These are phyloP conservation scores for Euclidium syriacum DNA, from an alignment of 345 rosid genomes.

Conservation along the genomic window DNA sequence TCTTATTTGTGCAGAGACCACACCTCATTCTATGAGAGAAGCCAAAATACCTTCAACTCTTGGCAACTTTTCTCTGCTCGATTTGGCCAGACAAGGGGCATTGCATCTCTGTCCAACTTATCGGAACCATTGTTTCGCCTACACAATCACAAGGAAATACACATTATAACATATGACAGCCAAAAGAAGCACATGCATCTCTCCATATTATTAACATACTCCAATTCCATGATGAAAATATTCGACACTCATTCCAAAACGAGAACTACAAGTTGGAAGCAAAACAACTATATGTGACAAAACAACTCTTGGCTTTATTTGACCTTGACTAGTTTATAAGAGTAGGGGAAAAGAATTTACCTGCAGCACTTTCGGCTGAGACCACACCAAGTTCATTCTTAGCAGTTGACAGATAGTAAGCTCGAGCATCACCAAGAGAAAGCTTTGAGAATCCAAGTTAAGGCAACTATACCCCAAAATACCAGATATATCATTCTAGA, in stretches of 20 bases:
- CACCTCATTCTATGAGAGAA: not conserved
- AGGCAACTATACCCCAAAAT: not conserved
- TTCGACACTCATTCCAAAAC: not conserved
- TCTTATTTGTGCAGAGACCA: slow-evolving; percentile 11
- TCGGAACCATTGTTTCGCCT: slow-evolving; percentile 88
- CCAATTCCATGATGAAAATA: not conserved
- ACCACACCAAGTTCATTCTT: slow-evolving; percentile 88
- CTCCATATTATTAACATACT: not conserved
- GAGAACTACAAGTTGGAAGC: not conserved
- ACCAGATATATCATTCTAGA: not conserved
- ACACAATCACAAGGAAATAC: slow-evolving; percentile 1
- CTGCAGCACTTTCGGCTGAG: slow-evolving; percentile 81
- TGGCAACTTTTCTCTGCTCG: slow-evolving; percentile 86
- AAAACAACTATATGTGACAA: not conserved
- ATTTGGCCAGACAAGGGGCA: slow-evolving; percentile 83
- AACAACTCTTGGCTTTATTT: not conserved
- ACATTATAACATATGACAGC: not conserved
- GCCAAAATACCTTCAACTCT: slow-evolving; percentile 35
- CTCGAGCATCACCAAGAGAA: slow-evolving; percentile 94
- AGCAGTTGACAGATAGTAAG: slow-evolving; percentile 88
- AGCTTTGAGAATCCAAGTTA: slow-evolving; percentile 42
- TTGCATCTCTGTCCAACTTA: slow-evolving; percentile 97
- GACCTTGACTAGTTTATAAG: not conserved
- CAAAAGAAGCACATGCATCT: not conserved
- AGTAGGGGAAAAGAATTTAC: slow-evolving; percentile 28